Evolutionary conservation across 495 filamentous ascomycete species (phyloP).

Genomic region (Aspergillus nanangensis): DNA sequence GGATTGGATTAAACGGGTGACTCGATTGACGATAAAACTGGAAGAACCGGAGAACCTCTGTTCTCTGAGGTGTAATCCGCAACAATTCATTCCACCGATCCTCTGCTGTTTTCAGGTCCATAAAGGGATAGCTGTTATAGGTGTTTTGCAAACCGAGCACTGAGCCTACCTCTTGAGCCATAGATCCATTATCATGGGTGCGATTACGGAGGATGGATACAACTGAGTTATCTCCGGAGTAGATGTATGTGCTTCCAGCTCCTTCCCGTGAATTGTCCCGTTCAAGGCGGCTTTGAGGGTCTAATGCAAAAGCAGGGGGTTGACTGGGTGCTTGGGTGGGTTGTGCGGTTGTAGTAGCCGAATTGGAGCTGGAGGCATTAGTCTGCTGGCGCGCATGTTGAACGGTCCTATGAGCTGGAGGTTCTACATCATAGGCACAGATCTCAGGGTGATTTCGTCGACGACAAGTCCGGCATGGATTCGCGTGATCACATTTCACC

Average conservation of each 20-base stretch:
- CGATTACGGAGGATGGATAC: constrained; percentile 27
- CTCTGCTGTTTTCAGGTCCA: constrained; percentile 23
- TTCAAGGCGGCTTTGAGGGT: background rate
- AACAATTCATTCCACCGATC: constrained; percentile 28
- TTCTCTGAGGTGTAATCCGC: constrained; percentile 23
- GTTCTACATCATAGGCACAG: constrained; percentile 26
- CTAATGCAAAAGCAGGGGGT: too few relatives aligned
- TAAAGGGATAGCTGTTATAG: constrained; percentile 64
- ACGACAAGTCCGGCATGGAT: constrained; percentile 30
- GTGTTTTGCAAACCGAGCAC: constrained; percentile 73
- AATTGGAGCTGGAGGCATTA: background rate
- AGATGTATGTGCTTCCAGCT: constrained; percentile 26
- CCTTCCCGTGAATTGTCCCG: background rate
- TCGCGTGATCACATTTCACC: constrained; percentile 30
- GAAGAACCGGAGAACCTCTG: constrained; percentile 41
- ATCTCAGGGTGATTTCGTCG: constrained; percentile 31
- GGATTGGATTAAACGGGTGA: constrained; percentile 47
- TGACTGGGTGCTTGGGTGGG: too few relatives aligned
- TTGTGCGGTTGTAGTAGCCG: background rate
- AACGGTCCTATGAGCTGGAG: background rate
- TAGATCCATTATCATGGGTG: constrained; percentile 51
- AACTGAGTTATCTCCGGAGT: constrained; percentile 35
- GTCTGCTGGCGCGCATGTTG: background rate
- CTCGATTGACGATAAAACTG: constrained; percentile 44
- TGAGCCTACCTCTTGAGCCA: constrained; percentile 28